Conservation (phyloP, 1,284 basidiomycete genomes). For the Cutaneotrichosporon arboriforme region DNA sequence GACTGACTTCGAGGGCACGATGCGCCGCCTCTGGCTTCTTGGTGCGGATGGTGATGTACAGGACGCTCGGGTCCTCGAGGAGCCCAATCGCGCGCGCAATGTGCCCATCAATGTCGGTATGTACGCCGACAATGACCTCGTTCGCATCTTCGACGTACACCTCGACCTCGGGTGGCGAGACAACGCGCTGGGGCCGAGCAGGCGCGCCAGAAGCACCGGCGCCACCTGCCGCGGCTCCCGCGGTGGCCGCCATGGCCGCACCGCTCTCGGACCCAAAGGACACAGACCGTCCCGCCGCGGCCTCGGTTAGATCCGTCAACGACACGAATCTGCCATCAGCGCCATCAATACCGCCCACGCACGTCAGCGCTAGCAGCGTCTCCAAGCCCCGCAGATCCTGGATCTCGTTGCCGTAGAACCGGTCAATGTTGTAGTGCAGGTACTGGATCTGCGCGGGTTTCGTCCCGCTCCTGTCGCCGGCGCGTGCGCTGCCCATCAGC, state of each 20-base stretch:
- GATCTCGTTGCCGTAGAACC: slow-evolving; percentile 40
- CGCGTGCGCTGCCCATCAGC: slow-evolving; percentile 26
- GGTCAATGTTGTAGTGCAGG: slow-evolving; percentile 46
- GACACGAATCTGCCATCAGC: neutral
- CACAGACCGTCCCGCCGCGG: neutral
- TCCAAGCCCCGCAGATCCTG: slow-evolving; percentile 43
- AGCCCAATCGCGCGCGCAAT: slow-evolving; percentile 33
- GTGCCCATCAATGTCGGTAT: slow-evolving; percentile 31
- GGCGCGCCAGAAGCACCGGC: neutral
- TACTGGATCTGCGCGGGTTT: slow-evolving; percentile 39
- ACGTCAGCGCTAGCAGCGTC: slow-evolving; percentile 29
- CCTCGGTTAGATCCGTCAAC: neutral
- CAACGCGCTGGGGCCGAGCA: too few relatives aligned
- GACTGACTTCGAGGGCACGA: slow-evolving; percentile 39
- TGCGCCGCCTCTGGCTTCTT: slow-evolving; percentile 29
- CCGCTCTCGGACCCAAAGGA: too few relatives aligned
- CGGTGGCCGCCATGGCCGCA: too few relatives aligned
- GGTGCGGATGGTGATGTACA: slow-evolving; percentile 43
- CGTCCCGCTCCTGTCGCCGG: slow-evolving; percentile 21
- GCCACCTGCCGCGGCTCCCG: too few relatives aligned
- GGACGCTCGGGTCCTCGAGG: slow-evolving; percentile 30
- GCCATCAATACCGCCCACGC: neutral
- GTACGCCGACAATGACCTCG: slow-evolving; percentile 40
- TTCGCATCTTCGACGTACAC: slow-evolving; percentile 36
- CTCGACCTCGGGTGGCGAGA: neutral